phyloP scores from a whole-genome alignment of 2,329 filamentous ascomycete species.

The Verticillium klebahnii region DNA sequence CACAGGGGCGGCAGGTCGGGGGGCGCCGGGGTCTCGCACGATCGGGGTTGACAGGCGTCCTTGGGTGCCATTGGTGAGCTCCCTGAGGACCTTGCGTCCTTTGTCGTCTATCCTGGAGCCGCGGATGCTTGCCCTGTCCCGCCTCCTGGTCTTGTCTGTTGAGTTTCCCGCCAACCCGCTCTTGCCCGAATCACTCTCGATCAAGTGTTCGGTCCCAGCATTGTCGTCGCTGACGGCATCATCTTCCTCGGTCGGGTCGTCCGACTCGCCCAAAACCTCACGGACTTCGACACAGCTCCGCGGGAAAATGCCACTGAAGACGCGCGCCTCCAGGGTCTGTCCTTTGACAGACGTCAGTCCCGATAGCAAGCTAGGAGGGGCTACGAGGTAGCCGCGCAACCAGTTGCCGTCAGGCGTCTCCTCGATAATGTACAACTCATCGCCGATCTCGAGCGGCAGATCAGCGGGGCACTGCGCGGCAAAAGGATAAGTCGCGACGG shows the following conservation, averaged over 20 bases:
- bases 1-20: slow-evolving; percentile 84
- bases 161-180: slow-evolving; percentile 39
- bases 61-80: slow-evolving; percentile 33
- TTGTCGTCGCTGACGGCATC: slow-evolving; percentile 18
- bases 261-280: slow-evolving; percentile 78
- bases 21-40: slow-evolving; percentile 59
- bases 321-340: slow-evolving; percentile 88
- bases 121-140: background rate
- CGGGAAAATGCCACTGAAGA: slow-evolving; percentile 98
- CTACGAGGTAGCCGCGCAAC: slow-evolving; percentile 93
- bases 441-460: slow-evolving; percentile 92
- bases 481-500: slow-evolving; percentile 93
- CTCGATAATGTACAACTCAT: slow-evolving; percentile 98
- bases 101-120: slow-evolving; percentile 5
- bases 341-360: slow-evolving; percentile 88
- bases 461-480: slow-evolving; percentile 81
- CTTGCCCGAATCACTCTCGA: slow-evolving; percentile 48
- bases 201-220: slow-evolving; percentile 1
- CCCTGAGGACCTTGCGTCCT: slow-evolving; percentile 18
- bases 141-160: slow-evolving; percentile 25
- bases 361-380: slow-evolving; percentile 86
- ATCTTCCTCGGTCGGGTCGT: slow-evolving; percentile 39
- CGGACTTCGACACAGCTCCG: slow-evolving; percentile 91
- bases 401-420: slow-evolving; percentile 88
- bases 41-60: slow-evolving; percentile 42